Conservation (phyloP, 129 eudicot genomes). For the Pittosporum tobira region DNA sequence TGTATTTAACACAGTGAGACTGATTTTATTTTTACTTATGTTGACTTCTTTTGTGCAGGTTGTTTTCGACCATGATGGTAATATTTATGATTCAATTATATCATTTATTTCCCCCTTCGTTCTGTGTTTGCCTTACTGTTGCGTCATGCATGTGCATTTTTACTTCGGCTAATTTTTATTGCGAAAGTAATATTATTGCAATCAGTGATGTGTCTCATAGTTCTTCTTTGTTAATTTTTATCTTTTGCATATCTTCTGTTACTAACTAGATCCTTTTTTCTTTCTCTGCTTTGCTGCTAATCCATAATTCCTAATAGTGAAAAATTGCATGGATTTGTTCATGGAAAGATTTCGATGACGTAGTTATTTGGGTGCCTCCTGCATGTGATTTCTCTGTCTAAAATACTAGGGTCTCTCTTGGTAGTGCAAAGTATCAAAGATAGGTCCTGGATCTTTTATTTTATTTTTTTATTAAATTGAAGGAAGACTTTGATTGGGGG, state of each 20-base stretch:
- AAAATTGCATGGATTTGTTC: not conserved
- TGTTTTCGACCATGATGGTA: slow-evolving; percentile 95
- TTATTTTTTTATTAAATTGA: too few relatives aligned
- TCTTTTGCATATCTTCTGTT: not conserved
- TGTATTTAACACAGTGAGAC: not conserved
- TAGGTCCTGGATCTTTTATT: too few relatives aligned
- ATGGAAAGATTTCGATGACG: not conserved
- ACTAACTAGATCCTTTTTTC: not conserved
- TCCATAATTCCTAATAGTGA: too few relatives aligned
- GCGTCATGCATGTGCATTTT: not conserved
- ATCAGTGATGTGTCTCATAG: not conserved
- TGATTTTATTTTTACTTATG: slow-evolving; percentile 14
- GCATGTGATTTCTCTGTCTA: too few relatives aligned
- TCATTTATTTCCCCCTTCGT: slow-evolving; percentile 6
- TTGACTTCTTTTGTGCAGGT: slow-evolving; percentile 49
- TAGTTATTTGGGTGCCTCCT: too few relatives aligned
- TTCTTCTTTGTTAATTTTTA: not conserved
- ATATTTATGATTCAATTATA: slow-evolving; percentile 24
- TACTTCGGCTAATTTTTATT: too few relatives aligned
- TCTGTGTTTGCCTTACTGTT: not conserved
- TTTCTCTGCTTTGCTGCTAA: not conserved
- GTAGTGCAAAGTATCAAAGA: too few relatives aligned
- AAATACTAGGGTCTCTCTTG: too few relatives aligned
- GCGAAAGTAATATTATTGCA: not conserved
- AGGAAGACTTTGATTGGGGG: too few relatives aligned